Evolutionary conservation across 164 flowering plant genomes (phyloP).

Genomic region (Umbilicus rupestris): DNA sequence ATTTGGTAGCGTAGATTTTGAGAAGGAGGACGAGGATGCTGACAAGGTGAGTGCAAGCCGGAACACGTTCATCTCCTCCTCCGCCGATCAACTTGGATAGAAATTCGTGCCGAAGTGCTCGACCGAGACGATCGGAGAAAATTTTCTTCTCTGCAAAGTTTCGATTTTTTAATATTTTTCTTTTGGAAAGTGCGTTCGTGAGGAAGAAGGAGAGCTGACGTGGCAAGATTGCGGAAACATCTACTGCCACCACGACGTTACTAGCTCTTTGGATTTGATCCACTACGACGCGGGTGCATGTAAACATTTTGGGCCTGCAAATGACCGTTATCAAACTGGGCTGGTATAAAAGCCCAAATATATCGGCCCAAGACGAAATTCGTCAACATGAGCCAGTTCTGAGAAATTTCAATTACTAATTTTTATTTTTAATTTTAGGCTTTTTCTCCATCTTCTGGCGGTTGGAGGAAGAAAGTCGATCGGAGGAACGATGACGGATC

Average conservation of each 20-base stretch:
- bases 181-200: no score
- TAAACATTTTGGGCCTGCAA: no score
- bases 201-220: not conserved
- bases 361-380: not conserved
- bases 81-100: no score
- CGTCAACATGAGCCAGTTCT: not conserved
- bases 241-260: not conserved
- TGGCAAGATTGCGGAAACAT: not conserved
- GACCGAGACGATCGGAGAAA: not conserved
- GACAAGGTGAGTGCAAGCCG: slow-evolving; percentile 57
- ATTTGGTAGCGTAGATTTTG: slow-evolving; percentile 74
- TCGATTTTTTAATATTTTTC: no score
- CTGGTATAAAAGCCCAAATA: not conserved
- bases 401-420: not conserved
- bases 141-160: no score
- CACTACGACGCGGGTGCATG: not conserved
- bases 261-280: not conserved
- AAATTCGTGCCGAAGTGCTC: not conserved
- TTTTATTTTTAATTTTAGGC: not conserved
- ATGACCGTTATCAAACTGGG: not conserved
- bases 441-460: not conserved
- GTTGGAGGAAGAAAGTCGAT: not conserved
- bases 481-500: slow-evolving; percentile 3
- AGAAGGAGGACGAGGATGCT: slow-evolving; percentile 66
- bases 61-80: slow-evolving; percentile 53